Conservation (phyloP, 768 basidiomycete species). For the Dacryopinax spathularia region DNA sequence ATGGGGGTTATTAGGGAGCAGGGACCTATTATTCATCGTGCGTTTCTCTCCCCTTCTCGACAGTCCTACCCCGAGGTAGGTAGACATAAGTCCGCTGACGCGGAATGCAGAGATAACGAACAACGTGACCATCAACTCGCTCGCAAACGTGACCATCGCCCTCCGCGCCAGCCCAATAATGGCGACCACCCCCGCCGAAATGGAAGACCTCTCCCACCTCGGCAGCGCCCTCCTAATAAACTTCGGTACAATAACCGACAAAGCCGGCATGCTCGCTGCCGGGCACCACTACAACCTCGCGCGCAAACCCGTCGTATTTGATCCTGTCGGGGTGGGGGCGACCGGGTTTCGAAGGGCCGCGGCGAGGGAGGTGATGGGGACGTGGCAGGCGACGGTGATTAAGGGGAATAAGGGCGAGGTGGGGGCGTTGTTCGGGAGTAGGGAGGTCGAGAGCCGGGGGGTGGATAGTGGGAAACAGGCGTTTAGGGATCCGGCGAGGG, state of each 20-base stretch:
- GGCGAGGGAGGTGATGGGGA: conserved; percentile 51
- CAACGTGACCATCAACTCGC: conserved; percentile 74
- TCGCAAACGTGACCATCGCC: conserved; percentile 78
- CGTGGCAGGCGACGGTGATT: conserved; percentile 79
- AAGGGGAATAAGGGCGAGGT: conserved; percentile 92
- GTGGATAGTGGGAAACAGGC: conserved; percentile 73
- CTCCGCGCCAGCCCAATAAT: conserved; percentile 86
- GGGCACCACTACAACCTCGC: conserved; percentile 55
- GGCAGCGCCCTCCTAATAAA: conserved; percentile 66
- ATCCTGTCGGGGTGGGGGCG: conserved; percentile 86
- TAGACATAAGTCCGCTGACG: neutral
- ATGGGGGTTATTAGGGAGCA: conserved; percentile 37
- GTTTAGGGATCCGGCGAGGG: conserved; percentile 56
- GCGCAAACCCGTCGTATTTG: conserved; percentile 68
- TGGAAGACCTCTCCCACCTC: conserved; percentile 56
- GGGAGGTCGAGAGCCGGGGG: conserved; percentile 63
- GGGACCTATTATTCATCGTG: conserved; percentile 71
- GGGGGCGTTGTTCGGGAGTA: conserved; percentile 57
- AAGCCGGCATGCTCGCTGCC: conserved; percentile 61
- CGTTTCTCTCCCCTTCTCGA: neutral
- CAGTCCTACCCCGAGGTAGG: neutral
- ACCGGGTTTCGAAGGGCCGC: conserved; percentile 50
- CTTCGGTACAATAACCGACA: conserved; percentile 61
- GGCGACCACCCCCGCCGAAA: conserved; percentile 73
- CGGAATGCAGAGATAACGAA: conserved; percentile 58